These are phyloP conservation scores for Salix viminalis DNA, from an alignment of 345 rosid species.

Conservation along the genomic window DNA sequence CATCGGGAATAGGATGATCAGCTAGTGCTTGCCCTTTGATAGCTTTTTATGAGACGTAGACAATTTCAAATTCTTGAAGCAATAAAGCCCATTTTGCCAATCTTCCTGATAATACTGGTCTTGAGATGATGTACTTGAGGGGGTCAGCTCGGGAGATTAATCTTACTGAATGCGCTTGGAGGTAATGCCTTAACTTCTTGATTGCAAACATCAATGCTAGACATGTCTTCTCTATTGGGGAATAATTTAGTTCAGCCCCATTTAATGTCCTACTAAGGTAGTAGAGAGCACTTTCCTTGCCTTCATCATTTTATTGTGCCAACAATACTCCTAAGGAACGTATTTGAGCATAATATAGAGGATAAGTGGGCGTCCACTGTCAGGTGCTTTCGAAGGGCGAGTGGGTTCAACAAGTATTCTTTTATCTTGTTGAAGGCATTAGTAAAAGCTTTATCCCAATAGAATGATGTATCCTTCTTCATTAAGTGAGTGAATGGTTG, in stretches of 20 bases:
- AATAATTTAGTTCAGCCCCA: not conserved
- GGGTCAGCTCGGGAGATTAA: not conserved
- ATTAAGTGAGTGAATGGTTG: not conserved
- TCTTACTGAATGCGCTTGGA: not conserved
- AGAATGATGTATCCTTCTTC: too few relatives aligned
- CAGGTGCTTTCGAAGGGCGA: not conserved
- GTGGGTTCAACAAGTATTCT: not conserved
- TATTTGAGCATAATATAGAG: not conserved
- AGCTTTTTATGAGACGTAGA: too few relatives aligned
- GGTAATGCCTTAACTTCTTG: not conserved
- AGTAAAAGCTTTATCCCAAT: not conserved
- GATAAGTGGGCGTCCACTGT: not conserved
- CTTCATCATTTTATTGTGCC: not conserved
- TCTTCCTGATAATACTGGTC: not conserved
- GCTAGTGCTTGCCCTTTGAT: not conserved
- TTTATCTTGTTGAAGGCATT: too few relatives aligned
- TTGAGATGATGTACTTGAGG: not conserved
- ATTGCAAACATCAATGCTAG: not conserved
- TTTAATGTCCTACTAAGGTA: not conserved
- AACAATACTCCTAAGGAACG: too few relatives aligned
- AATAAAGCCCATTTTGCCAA: too few relatives aligned
- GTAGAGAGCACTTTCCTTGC: too few relatives aligned
- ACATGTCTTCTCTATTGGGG: not conserved
- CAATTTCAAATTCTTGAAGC: too few relatives aligned
- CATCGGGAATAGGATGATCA: not conserved